These are phyloP conservation scores for Nemania sp. DNA, from an alignment of 2,329 filamentous ascomycete genomes.

Conservation along the genomic window DNA sequence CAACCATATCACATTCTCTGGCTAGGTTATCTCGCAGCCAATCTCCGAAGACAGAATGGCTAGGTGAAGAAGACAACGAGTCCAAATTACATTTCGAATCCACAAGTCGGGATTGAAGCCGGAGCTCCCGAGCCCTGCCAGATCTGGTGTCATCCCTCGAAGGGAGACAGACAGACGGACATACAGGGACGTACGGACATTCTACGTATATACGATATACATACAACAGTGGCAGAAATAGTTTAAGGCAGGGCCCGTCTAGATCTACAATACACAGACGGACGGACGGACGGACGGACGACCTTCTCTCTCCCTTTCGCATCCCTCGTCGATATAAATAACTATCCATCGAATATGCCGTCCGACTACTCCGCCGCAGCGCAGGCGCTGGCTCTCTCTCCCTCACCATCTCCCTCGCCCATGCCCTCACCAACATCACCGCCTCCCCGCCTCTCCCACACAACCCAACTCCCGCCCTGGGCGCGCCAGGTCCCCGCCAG, in stretches of 20 bases:
- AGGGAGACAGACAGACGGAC: background rate
- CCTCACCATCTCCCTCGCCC: conserved; percentile 52
- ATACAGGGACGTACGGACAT: background rate
- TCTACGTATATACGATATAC: background rate
- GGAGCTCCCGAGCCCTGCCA: conserved; percentile 23
- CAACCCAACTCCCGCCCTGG: conserved; percentile 61
- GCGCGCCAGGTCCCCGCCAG: conserved; percentile 38
- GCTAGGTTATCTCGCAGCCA: conserved; percentile 7
- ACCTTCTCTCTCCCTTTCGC: background rate
- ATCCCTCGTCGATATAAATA: background rate
- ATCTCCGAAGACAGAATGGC: conserved; percentile 20
- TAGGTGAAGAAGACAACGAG: conserved; percentile 25
- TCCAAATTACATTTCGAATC: conserved; percentile 12
- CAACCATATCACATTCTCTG: conserved; percentile 4
- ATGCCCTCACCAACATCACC: conserved; percentile 50
- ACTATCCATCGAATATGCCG: conserved; percentile 56
- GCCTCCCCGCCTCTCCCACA: conserved; percentile 49
- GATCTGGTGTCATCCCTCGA: background rate
- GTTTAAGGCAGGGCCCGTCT: background rate
- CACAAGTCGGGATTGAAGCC: conserved; percentile 21
- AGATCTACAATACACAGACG: background rate
- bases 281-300: background rate
- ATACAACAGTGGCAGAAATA: background rate
- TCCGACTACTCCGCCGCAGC: conserved; percentile 64
- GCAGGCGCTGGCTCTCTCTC: conserved; percentile 61